Percentiles rank a stretch among this genome's conserved stretches.
phyloP scores from a whole-genome alignment of 352 stramenopile genomes.

The Hyaloperonospora brassicae region DNA sequence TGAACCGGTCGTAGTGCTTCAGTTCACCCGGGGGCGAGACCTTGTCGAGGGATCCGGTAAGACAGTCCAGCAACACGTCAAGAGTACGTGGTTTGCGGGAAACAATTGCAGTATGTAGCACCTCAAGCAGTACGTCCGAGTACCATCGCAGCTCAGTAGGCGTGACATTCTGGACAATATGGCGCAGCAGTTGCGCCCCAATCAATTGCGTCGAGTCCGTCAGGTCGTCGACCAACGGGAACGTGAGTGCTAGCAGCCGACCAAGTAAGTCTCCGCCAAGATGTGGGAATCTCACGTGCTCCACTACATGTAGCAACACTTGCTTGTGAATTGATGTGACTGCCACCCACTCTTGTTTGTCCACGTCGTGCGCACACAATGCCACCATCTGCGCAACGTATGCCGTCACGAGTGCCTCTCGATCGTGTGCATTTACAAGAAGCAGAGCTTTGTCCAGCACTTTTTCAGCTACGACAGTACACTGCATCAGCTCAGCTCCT shows the following conservation, averaged over 20 bases:
- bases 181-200: constrained; percentile 48
- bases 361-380: constrained; percentile 41
- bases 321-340: constrained; percentile 41
- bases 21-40: constrained; percentile 46
- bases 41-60: constrained; percentile 52
- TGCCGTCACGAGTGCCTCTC: constrained; percentile 18
- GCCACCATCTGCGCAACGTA: constrained; percentile 35
- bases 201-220: constrained; percentile 51
- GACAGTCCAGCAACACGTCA: constrained; percentile 46
- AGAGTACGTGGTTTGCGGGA: constrained; percentile 48
- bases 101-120: constrained; percentile 58
- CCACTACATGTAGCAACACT: constrained; percentile 44
- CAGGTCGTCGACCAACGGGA: constrained; percentile 73
- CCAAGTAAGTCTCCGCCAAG: constrained; percentile 65
- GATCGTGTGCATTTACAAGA: constrained; percentile 8
- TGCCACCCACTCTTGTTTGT: constrained; percentile 62
- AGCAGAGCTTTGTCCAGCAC: constrained; percentile 19
- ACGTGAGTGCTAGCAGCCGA: constrained; percentile 62
- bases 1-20: constrained; percentile 62
- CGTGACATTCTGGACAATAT: constrained; percentile 57
- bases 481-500: constrained; percentile 20
- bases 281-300: constrained; percentile 49
- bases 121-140: constrained; percentile 61
- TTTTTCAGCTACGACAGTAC: constrained; percentile 14
- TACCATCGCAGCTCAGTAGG: constrained; percentile 78